phyloP scores from a whole-genome alignment of 148 eudicot genomes.

The Salicornia ramosissima region DNA sequence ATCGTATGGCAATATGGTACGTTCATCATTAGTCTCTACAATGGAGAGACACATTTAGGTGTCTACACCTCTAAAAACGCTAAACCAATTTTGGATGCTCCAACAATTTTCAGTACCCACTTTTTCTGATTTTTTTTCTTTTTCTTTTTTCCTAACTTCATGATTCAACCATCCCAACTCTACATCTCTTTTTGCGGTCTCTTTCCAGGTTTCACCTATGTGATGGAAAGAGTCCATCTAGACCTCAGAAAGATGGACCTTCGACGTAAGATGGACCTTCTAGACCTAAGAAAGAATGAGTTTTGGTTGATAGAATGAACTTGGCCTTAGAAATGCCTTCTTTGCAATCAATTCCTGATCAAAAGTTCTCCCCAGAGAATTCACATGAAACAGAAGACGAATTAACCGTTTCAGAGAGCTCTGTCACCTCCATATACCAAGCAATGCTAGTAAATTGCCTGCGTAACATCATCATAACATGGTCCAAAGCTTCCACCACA shows the following conservation, averaged over 20 bases:
- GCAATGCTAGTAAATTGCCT: conserved; percentile 5
- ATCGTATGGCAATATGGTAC: neutral
- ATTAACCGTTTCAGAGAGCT: conserved; percentile 21
- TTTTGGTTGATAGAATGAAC: neutral
- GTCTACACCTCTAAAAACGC: too few species aligned
- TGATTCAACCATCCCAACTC: neutral
- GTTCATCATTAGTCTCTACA: too few species aligned
- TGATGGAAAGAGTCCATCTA: neutral
- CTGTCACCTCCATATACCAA: conserved; percentile 29
- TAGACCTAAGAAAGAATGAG: neutral
- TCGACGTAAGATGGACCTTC: neutral
- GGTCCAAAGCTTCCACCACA: conserved; percentile 24
- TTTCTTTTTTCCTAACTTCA: too few species aligned
- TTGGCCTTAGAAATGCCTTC: conserved; percentile 10
- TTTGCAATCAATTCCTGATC: conserved; percentile 3
- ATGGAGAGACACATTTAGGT: too few species aligned
- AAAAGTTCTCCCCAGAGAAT: neutral
- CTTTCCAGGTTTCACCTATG: neutral
- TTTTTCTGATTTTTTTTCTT: neutral
- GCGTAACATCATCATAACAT: conserved; percentile 21
- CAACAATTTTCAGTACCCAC: conserved; percentile 9
- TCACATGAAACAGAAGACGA: neutral
- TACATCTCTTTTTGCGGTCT: too few species aligned
- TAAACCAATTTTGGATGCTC: conserved; percentile 10
- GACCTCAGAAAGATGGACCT: too few species aligned